Evolutionary conservation across 2,329 filamentous ascomycete genomes (phyloP), one percentile per base, ranked within the genome.

Genomic region (Bipolaris gigantea): DNA sequence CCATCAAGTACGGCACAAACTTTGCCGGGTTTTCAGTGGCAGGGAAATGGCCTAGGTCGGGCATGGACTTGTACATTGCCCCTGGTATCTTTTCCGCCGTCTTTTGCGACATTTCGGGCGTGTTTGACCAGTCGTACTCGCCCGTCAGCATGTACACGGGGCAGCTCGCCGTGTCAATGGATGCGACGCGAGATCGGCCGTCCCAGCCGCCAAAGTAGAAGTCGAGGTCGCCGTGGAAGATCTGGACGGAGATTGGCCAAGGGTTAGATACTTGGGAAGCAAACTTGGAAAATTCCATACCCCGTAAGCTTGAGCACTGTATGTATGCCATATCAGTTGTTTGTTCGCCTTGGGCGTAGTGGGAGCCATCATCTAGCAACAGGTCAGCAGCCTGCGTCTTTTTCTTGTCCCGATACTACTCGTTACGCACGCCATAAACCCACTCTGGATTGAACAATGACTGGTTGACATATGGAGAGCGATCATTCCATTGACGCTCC

Each of bases 131-230:
- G 57, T 79, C 77, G 58, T 83, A 72, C 71, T 82, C 76, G 46
- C 79, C 79, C 0, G 78, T 81, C 30, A 81, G 69, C 76, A 81
- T 80, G 65, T 76, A 81, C 1, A 81, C 77, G 2, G 79, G 79
- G 51, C 79, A 81, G 52, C 71, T 74, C 56, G 78, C 76, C 3
- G 76, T 79, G 56, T 82, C 75, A 63, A 82, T 81, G 7, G 65
- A 66, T 0, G 68, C 64, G 33, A 80, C 72, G 49, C 78, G 74
- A 11, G 72, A 66, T 23, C 79, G 75, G 9, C 77, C 79, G 60
- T 81, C 79, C 69, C 75, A 81, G 42, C 79, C 78, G 46, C 77
- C 77, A 48, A 81, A 81, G 70, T 80, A 81, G 64, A 81, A 81
- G 63, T 81, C 77, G 15, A 81, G 66, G 54, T 81, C 78, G 21